Base-by-base conservation (phyloP, 108 stramenopile genomes). In the Epipyxis sp. region DNA sequence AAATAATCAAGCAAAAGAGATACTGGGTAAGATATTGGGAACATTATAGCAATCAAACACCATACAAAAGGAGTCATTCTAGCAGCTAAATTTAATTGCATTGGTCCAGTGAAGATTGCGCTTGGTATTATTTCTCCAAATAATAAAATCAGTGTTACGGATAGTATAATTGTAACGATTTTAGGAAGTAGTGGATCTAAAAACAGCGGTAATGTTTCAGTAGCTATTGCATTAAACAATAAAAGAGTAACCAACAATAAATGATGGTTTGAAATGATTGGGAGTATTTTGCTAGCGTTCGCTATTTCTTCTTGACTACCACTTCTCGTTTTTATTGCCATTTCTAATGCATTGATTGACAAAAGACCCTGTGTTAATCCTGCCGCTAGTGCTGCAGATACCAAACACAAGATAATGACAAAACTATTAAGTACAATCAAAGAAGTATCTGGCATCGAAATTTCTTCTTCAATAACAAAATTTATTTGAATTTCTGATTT, bases 361-460 rank as follows among this genome's bases (percentile, higher is more conserved):
- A 96, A 61, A 44, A 98, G 54, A 1, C 97, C 97, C 91, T 65
- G 61, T 32, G 93, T 95, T 30, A 98, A 86, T 1, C 97, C 97
- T 32, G 97, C 92, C 0, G 93, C 93, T 2, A 95, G 68, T 0
- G 93, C 97, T 1, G 94, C 97, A 27, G 82, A 86, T 20, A 69
- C 32, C 39, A 95, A 87, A 77, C 93, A 94, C 2, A 77, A n/a
- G n/a, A n/a, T n/a, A n/a, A n/a, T n/a, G n/a, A n/a, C n/a, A n/a
- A n/a, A n/a, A n/a, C n/a, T n/a, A n/a, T n/a, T n/a, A n/a, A n/a
- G n/a, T n/a, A n/a, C n/a, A n/a, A n/a, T n/a, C n/a, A n/a, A n/a
- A n/a, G n/a, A n/a, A n/a, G n/a, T n/a, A n/a, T n/a, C n/a, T n/a
- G n/a, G n/a, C n/a, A n/a, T n/a, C n/a, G n/a, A n/a, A n/a, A n/a